Percentiles rank a stretch among this genome's conserved stretches.
These are phyloP conservation scores for Jackrogersella multiformis DNA, from an alignment of 495 filamentous ascomycete species.

Conservation along the genomic window DNA sequence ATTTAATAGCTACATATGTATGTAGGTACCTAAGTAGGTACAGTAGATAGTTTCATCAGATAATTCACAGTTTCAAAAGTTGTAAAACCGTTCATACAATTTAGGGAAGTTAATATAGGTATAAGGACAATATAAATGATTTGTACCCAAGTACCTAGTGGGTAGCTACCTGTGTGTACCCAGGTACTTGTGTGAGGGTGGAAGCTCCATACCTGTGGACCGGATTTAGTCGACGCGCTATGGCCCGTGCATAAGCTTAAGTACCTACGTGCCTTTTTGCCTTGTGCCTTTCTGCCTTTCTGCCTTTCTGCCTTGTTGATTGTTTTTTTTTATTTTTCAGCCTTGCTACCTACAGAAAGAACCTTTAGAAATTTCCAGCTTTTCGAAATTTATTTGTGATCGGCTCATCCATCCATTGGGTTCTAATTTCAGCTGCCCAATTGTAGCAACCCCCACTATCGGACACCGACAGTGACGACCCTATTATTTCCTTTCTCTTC, in stretches of 20 bases:
- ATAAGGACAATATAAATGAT: no score
- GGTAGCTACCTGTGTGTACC: no score
- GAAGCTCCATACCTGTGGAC: no score
- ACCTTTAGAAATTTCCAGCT: constrained; percentile 36
- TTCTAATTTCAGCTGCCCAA: constrained; percentile 18
- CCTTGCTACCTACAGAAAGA: no score
- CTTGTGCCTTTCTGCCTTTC: constrained; percentile 43
- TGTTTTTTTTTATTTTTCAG: constrained; percentile 48
- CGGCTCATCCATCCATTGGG: constrained; percentile 12
- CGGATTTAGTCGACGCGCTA: not conserved
- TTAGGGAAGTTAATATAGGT: no score
- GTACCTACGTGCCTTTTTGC: constrained; percentile 21
- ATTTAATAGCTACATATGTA: not conserved
- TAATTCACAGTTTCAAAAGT: no score
- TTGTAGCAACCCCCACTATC: constrained; percentile 18
- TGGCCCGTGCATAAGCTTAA: constrained; percentile 42
- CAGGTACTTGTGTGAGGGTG: no score
- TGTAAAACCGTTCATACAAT: no score
- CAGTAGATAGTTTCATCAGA: no score
- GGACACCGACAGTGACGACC: not conserved
- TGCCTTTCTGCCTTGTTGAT: constrained; percentile 44
- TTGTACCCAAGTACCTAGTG: no score
- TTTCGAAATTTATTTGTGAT: not conserved
- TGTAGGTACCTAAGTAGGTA: no score
- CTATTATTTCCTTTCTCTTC: not conserved